Conservation (phyloP, 2,329 filamentous ascomycete species). For the Ceratocystis papillata region DNA sequence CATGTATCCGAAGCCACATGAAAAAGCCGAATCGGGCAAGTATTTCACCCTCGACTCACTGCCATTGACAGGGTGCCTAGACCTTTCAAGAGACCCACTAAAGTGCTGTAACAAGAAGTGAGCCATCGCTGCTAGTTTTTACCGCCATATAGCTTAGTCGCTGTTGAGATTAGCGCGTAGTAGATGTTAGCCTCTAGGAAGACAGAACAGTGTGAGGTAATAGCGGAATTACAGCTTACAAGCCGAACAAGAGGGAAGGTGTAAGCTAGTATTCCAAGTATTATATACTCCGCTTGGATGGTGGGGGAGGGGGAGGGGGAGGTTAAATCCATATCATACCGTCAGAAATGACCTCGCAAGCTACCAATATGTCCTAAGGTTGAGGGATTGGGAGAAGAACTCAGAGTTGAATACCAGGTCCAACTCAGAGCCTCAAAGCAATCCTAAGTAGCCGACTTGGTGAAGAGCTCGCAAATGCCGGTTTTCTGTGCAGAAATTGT, state of each 20-base stretch:
- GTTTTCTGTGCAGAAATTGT: not conserved
- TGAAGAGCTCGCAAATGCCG: not conserved
- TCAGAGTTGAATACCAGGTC: not conserved
- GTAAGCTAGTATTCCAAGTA: not conserved
- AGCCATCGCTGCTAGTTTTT: not conserved
- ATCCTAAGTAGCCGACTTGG: not conserved
- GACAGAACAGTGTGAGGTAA: not conserved
- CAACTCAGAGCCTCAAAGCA: not conserved
- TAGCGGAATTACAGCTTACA: not conserved
- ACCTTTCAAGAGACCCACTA: not conserved
- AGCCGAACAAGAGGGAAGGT: not conserved
- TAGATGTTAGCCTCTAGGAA: not conserved
- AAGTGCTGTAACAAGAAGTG: not conserved
- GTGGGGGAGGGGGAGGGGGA: too few relatives aligned
- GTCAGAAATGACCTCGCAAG: not conserved
- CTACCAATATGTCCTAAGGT: not conserved
- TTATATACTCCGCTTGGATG: not conserved
- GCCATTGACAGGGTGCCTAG: not conserved
- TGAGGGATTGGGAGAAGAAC: not conserved
- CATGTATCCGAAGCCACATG: conserved; percentile 1
- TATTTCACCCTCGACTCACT: too few relatives aligned
- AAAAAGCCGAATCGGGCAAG: not conserved
- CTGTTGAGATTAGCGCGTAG: too few relatives aligned
- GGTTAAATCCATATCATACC: not conserved
- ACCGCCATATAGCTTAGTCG: not conserved